Evolutionary conservation across 2,329 filamentous ascomycete genomes (phyloP).

Genomic region (Zymoseptoria ardabiliae): DNA sequence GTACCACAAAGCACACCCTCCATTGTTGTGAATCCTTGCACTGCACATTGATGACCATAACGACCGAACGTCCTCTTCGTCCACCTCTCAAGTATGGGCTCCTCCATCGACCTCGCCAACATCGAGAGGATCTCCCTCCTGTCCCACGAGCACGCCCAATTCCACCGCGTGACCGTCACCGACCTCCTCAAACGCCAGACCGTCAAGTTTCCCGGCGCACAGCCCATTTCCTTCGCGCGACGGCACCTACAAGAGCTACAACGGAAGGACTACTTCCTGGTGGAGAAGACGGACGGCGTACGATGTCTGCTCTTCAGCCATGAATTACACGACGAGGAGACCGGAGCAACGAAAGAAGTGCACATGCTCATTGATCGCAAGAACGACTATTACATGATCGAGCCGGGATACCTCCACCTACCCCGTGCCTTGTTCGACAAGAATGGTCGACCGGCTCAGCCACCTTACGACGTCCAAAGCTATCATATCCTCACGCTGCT

Average conservation of each 20-base stretch:
- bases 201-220: conserved; percentile 74
- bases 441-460: background rate
- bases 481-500: conserved; percentile 79
- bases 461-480: conserved; percentile 37
- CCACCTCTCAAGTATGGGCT: conserved; percentile 7
- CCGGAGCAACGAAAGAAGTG: conserved; percentile 44
- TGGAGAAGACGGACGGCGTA: conserved; percentile 96
- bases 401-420: conserved; percentile 65
- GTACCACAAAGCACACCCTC: background rate
- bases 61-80: background rate
- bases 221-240: conserved; percentile 85
- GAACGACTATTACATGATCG: conserved; percentile 91
- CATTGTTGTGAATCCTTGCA: no score
- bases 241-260: conserved; percentile 77
- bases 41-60: background rate
- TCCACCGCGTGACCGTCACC: conserved; percentile 24
- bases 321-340: conserved; percentile 40
- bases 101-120: conserved; percentile 3
- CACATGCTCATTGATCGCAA: conserved; percentile 96
- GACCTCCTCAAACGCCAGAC: conserved; percentile 63
- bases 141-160: conserved; percentile 17
- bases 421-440: background rate
- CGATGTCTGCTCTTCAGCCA: conserved; percentile 91
- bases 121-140: conserved; percentile 9
- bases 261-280: conserved; percentile 85